phyloP scores from a whole-genome alignment of 129 eudicot species.

The Chrysanthemum makinoi region DNA sequence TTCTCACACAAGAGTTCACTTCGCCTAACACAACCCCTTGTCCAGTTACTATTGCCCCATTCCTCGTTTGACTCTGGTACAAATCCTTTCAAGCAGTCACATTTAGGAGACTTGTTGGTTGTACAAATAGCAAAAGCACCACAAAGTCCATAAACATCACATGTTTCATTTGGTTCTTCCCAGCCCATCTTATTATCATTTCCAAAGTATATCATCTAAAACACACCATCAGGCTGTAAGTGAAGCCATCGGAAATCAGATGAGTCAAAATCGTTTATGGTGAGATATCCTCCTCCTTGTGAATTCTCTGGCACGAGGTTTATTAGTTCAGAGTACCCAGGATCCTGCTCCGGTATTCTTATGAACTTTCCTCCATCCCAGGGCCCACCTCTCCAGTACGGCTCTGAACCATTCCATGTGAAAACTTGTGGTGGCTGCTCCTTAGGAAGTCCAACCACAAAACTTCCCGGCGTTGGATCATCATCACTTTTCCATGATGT shows the following conservation, averaged over 20 bases:
- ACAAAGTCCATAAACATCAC: constrained; percentile 40
- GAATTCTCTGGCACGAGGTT: constrained; percentile 20
- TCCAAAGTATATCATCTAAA: constrained; percentile 5
- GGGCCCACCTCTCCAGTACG: constrained; percentile 33
- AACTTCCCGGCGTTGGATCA: constrained; percentile 33
- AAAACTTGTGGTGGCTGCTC: constrained; percentile 32
- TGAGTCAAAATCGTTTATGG: not conserved
- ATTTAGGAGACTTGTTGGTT: constrained; percentile 13
- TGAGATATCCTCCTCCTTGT: constrained; percentile 23
- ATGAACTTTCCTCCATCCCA: constrained; percentile 36
- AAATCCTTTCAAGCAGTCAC: constrained; percentile 43
- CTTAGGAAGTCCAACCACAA: constrained; percentile 17
- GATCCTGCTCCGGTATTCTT: constrained; percentile 21
- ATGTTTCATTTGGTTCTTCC: constrained; percentile 21
- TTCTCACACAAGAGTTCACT: constrained; percentile 33
- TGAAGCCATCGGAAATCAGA: constrained; percentile 3
- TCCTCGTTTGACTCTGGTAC: constrained; percentile 29
- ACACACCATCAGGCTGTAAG: constrained; percentile 17
- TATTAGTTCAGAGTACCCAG: constrained; percentile 16
- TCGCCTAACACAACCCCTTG: constrained; percentile 37
- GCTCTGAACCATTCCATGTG: constrained; percentile 4
- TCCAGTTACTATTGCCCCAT: constrained; percentile 41
- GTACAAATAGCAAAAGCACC: constrained; percentile 41
- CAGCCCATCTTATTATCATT: constrained; percentile 4
- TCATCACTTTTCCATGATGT: constrained; percentile 31